Evolutionary conservation across 2,329 filamentous ascomycete species (phyloP).

Genomic region (Colletotrichum destructivum): DNA sequence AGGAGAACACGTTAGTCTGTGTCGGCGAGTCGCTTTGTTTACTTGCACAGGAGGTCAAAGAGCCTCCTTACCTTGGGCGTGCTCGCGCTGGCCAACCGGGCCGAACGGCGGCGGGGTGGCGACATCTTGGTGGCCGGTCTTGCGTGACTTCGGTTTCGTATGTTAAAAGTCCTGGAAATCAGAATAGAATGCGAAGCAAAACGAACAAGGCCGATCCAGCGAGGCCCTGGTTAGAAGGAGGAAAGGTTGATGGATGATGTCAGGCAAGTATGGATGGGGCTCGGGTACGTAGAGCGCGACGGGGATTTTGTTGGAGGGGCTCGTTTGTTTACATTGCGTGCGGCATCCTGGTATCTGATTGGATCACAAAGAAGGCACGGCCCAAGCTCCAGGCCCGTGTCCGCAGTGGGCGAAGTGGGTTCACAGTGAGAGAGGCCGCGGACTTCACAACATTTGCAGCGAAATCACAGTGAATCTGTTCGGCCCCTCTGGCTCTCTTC

Average conservation of each 20-base stretch:
- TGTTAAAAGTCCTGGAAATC: constrained; percentile 4
- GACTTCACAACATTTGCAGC: constrained; percentile 6
- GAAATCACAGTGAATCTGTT: constrained; percentile 11
- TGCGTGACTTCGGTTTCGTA: constrained; percentile 15
- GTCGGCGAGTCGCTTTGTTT: constrained; percentile 18
- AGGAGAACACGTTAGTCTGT: constrained; percentile 32
- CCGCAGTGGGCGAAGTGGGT: constrained; percentile 22
- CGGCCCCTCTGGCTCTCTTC: background rate
- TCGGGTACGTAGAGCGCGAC: constrained; percentile 36
- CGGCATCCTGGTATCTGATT: constrained; percentile 16
- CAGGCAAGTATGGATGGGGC: constrained; percentile 36
- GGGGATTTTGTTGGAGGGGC: constrained; percentile 36
- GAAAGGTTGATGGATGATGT: constrained; percentile 41
- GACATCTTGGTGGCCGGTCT: constrained; percentile 52
- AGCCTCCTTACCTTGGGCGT: constrained; percentile 52
- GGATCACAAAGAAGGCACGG: constrained; percentile 7
- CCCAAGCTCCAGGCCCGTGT: constrained; percentile 30
- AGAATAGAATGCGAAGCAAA: constrained; percentile 5
- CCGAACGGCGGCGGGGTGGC: constrained; percentile 61
- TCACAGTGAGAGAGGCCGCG: constrained; percentile 7
- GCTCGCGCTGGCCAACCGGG: constrained; percentile 56
- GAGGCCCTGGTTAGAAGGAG: constrained; percentile 11
- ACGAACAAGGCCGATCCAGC: constrained; percentile 25
- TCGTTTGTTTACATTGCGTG: constrained; percentile 42
- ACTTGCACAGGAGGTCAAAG: constrained; percentile 41